These are phyloP conservation scores for Aspergillus nanangensis DNA, from an alignment of 495 filamentous ascomycete genomes.

Conservation along the genomic window DNA sequence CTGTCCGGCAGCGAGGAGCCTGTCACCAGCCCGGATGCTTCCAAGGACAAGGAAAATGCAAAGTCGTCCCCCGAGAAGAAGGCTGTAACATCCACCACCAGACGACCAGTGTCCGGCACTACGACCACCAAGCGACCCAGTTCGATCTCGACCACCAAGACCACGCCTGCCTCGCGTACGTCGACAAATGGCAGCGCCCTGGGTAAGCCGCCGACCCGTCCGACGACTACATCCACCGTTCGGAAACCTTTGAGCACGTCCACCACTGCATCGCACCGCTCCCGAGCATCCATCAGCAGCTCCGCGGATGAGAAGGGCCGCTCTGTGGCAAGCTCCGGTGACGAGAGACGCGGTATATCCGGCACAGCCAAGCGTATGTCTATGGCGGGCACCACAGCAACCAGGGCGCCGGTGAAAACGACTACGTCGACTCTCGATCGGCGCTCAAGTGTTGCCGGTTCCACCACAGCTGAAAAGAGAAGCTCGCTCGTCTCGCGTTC, in stretches of 20 bases:
- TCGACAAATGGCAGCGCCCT: slow-evolving; percentile 30
- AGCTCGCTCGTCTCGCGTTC: slow-evolving; percentile 17
- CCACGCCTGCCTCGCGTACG: slow-evolving; percentile 21
- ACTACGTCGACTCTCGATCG: slow-evolving; percentile 35
- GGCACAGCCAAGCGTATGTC: slow-evolving; percentile 46
- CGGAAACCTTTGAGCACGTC: slow-evolving; percentile 37
- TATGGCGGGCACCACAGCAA: slow-evolving; percentile 32
- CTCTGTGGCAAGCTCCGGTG: slow-evolving; percentile 41
- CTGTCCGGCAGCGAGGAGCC: slow-evolving; percentile 38
- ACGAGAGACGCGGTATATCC: slow-evolving; percentile 42
- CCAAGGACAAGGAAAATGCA: slow-evolving; percentile 34
- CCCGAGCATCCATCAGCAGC: slow-evolving; percentile 42
- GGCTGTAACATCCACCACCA: slow-evolving; percentile 18
- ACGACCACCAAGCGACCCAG: slow-evolving; percentile 33
- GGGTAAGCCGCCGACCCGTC: slow-evolving; percentile 43
- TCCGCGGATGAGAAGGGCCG: slow-evolving; percentile 46
- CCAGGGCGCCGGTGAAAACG: slow-evolving; percentile 33
- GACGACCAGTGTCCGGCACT: slow-evolving; percentile 29
- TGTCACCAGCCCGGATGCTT: slow-evolving; percentile 35
- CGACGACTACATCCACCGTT: slow-evolving; percentile 31
- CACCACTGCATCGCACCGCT: slow-evolving; percentile 39
- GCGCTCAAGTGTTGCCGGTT: slow-evolving; percentile 36
- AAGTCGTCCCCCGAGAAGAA: slow-evolving; percentile 29
- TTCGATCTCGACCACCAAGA: slow-evolving; percentile 19
- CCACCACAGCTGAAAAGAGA: slow-evolving; percentile 30